Evolutionary conservation across 805 yeast genomes (phyloP), one percentile per base, ranked within the genome.

Genomic region (Tetrapisispora phaffii): DNA sequence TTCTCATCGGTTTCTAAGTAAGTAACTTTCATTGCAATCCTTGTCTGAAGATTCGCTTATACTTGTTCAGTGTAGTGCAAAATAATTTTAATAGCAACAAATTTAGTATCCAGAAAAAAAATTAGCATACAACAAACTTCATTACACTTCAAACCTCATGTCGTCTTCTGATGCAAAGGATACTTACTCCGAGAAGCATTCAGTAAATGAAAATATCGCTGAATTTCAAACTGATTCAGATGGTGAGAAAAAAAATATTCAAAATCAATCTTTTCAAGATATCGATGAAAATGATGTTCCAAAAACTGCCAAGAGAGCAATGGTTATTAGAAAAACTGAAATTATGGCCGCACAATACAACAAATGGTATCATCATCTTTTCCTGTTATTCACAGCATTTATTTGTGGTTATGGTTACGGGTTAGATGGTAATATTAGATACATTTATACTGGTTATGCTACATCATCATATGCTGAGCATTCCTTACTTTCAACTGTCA

Each of bases 391-490:
- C 34, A 61, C 73, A 35, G 67, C 75, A 5, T 75, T 78, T 50
- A 44, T 71, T 24, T 72, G 75, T 45, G 73, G 79, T 24, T 77
- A 74, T 54, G 74, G 73, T 31, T 78, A 77, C 52, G 75, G 79
- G 28, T 62, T 79, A 41, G 83, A 78, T 54, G 71, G 74, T 43
- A 70, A 70, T 34, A 58, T 72, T 40, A 68, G 82, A 53, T 66
- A 58, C 41, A 66, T 70, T 16, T 76, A 71, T 57, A 80, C 77
- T 6, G 54, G 55, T 49, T 56, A 71, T 53, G 82, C 81, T 16
- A 72, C 80, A 24, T 59, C 67, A 17, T 68, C 76, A 15, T 77
- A 73, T 58, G 35, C 62, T 4, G 58, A 64, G 31, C 82, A 77
- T 56, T 72, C 82, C 9, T 60, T 76, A 41, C 53, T 71, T 33